A percentile compares a stretch with the other conserved stretches of the same genome.
These are phyloP conservation scores for Talaromyces sp. DNA, from an alignment of 2,329 filamentous ascomycete species.

Conservation along the genomic window DNA sequence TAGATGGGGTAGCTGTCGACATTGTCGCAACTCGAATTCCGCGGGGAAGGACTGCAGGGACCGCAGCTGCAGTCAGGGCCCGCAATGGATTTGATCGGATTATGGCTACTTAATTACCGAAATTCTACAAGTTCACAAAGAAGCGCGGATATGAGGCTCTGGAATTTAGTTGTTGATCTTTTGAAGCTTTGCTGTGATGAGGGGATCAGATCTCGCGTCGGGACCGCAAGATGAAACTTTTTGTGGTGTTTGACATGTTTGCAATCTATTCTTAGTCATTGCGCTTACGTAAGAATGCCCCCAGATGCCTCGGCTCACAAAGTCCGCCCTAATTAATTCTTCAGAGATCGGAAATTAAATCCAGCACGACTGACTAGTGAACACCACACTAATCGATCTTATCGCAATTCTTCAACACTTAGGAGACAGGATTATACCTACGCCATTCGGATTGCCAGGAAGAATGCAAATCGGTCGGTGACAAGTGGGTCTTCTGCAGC, in stretches of 20 bases:
- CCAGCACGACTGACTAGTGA: neutral
- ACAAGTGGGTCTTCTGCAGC: neutral
- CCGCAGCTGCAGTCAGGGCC: slow-evolving; percentile 2
- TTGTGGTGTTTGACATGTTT: slow-evolving; percentile 23
- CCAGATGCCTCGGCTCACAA: neutral
- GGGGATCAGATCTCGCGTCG: neutral
- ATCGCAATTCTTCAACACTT: neutral
- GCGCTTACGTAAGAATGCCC: slow-evolving; percentile 11
- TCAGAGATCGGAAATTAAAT: neutral
- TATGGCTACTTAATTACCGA: neutral
- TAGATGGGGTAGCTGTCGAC: slow-evolving; percentile 28
- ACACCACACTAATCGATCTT: neutral
- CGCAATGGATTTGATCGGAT: neutral
- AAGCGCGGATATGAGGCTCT: neutral
- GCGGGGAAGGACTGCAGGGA: slow-evolving; percentile 18
- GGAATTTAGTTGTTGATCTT: neutral
- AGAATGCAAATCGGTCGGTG: neutral
- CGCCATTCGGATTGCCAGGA: neutral
- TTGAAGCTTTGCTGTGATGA: neutral
- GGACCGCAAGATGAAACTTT: neutral
- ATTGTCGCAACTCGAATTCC: slow-evolving; percentile 28
- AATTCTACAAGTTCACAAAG: neutral
- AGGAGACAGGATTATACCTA: no score
- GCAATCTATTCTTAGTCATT: slow-evolving; percentile 8
- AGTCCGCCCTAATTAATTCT: neutral